These are phyloP conservation scores for Geranium brycei DNA, from an alignment of 345 rosid species.

Conservation along the genomic window DNA sequence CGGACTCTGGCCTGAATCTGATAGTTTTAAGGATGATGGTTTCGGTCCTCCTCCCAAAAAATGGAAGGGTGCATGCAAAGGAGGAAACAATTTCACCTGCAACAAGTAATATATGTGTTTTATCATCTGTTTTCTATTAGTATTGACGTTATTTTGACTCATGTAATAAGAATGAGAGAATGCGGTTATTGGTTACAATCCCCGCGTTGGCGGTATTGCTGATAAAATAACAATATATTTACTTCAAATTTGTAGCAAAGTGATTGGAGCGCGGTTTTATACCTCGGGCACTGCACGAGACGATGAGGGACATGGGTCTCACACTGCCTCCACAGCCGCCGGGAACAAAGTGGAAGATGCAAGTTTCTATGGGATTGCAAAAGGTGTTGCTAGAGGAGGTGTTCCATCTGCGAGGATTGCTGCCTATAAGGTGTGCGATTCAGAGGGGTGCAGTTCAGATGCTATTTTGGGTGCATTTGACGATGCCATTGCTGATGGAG, in stretches of 20 bases:
- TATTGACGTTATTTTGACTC: no score
- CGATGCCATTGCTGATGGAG: conserved; percentile 13
- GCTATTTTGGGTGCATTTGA: conserved; percentile 16
- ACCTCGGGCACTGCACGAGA: conserved; percentile 15
- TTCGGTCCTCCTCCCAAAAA: conserved; percentile 8
- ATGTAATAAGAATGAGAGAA: no score
- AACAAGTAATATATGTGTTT: conserved; percentile 12
- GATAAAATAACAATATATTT: no score
- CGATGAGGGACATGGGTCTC: conserved; percentile 29
- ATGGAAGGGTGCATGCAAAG: conserved; percentile 15
- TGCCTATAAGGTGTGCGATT: conserved; percentile 24
- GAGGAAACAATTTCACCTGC: conserved; percentile 14
- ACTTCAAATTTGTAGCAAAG: conserved; percentile 15
- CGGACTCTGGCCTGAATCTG: conserved; percentile 11
- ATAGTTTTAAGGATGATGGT: neutral
- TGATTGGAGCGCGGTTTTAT: conserved; percentile 37
- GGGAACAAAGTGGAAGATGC: conserved; percentile 31
- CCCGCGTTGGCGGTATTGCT: no score
- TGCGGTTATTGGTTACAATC: no score
- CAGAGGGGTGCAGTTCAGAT: neutral
- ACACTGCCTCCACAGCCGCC: conserved; percentile 56
- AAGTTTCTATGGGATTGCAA: conserved; percentile 31
- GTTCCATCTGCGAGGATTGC: conserved; percentile 52
- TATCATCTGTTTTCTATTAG: no score
- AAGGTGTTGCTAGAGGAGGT: conserved; percentile 51